Evolutionary conservation across 805 yeast species (phyloP).

Genomic region (Pichia sporocuriosa): DNA sequence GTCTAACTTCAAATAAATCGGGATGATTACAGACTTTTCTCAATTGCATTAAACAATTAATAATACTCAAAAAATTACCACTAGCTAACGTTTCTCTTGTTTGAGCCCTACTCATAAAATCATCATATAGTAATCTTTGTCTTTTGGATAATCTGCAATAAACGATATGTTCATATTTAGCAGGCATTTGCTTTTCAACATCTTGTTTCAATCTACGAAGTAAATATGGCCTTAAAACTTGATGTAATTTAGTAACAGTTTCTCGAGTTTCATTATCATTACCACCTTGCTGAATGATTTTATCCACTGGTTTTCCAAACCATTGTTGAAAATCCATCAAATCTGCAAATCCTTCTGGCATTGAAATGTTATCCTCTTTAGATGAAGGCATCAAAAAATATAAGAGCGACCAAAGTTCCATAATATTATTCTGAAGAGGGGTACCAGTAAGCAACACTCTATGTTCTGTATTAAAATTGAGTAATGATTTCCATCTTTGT

Average conservation of each 20-base stretch:
- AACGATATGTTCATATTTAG: slow-evolving; percentile 89
- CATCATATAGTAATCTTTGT: slow-evolving; percentile 88
- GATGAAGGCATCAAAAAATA: slow-evolving; percentile 95
- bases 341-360: slow-evolving; percentile 96
- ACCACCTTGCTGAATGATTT: slow-evolving; percentile 71
- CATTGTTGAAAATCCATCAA: slow-evolving; percentile 94
- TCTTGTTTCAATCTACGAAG: slow-evolving; percentile 89
- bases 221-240: slow-evolving; percentile 86
- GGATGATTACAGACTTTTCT: slow-evolving; percentile 90
- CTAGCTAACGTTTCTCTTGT: slow-evolving; percentile 90
- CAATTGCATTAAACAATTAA: slow-evolving; percentile 95
- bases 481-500: slow-evolving; percentile 91
- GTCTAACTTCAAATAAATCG: slow-evolving; percentile 93
- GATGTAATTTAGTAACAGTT: slow-evolving; percentile 85
- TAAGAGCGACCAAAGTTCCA: slow-evolving; percentile 92
- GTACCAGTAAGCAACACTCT: slow-evolving; percentile 91
- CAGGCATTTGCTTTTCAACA: slow-evolving; percentile 99
- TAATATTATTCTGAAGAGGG: slow-evolving; percentile 89
- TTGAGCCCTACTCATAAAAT: slow-evolving; percentile 94
- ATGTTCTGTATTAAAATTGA: slow-evolving; percentile 89
- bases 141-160: slow-evolving; percentile 89
- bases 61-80: slow-evolving; percentile 90
- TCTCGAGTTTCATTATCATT: slow-evolving; percentile 69
- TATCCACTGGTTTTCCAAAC: slow-evolving; percentile 98
- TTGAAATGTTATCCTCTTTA: slow-evolving; percentile 44